These are phyloP conservation scores for Paraconiothyrium brasiliense DNA, from an alignment of 2,329 filamentous ascomycete genomes.

Conservation along the genomic window DNA sequence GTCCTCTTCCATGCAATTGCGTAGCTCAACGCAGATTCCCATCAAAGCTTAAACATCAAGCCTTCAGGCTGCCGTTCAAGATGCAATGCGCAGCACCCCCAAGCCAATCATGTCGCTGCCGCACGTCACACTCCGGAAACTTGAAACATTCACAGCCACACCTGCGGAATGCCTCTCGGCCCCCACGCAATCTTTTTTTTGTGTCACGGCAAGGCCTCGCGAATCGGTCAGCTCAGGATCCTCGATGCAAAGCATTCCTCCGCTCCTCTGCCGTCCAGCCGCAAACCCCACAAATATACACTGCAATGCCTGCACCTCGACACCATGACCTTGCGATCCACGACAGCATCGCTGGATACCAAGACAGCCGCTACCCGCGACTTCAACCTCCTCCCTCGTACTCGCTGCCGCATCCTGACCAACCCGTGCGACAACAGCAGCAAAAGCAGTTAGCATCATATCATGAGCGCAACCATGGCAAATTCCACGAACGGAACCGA, in stretches of 20 bases:
- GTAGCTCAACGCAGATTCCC: neutral
- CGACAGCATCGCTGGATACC: neutral
- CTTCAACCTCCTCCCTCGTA: neutral
- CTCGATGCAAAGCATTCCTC: too few relatives aligned
- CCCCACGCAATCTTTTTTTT: conserved; percentile 4
- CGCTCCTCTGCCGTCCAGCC: too few relatives aligned
- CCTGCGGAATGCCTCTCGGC: neutral
- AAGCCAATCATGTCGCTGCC: neutral
- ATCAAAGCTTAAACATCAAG: neutral
- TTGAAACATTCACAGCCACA: conserved; percentile 8
- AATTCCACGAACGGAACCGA: neutral
- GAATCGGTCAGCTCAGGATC: too few relatives aligned
- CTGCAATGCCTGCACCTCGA: neutral
- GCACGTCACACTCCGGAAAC: neutral
- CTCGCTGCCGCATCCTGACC: neutral
- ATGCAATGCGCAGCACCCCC: neutral
- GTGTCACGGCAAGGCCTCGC: neutral
- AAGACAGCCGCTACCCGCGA: neutral
- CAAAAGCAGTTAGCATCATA: neutral
- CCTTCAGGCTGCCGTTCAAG: neutral
- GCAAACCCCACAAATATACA: too few relatives aligned
- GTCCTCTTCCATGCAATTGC: neutral
- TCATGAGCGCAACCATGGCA: neutral
- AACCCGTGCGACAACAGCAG: neutral
- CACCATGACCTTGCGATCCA: neutral